These are phyloP conservation scores for Aotearoamyces nothofagi DNA, from an alignment of 2,329 filamentous ascomycete genomes.

Conservation along the genomic window DNA sequence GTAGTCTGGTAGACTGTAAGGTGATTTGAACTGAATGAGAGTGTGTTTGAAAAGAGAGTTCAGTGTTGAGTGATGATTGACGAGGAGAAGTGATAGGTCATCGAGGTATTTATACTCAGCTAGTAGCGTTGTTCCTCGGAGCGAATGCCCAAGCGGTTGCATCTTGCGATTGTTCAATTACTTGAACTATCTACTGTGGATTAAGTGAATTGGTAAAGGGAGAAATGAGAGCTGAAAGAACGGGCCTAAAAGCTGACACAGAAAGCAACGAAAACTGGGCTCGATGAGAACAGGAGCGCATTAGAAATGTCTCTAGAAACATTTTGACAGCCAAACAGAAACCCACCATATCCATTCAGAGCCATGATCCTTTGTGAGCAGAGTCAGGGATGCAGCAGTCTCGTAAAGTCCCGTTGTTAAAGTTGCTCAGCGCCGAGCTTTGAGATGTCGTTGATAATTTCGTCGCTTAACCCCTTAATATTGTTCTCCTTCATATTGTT, in stretches of 20 bases:
- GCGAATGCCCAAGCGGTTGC: background rate
- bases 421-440: background rate
- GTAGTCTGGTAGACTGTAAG: slow-evolving; percentile 1
- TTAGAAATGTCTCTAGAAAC: too few species aligned
- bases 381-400: background rate
- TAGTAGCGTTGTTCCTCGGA: background rate
- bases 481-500: slow-evolving; percentile 2
- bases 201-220: background rate
- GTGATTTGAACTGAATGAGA: background rate
- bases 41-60: slow-evolving; percentile 1
- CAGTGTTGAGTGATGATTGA: background rate
- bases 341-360: too few species aligned
- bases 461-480: slow-evolving; percentile 1
- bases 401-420: background rate
- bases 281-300: too few species aligned
- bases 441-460: background rate
- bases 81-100: background rate
- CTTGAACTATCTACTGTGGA: background rate
- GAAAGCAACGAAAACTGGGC: too few species aligned
- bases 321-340: too few species aligned
- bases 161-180: background rate
- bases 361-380: background rate
- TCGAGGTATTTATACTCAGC: background rate
- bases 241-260: too few species aligned
- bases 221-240: too few species aligned